These are phyloP conservation scores for Staphylotrichum tortipilum DNA, from an alignment of 495 filamentous ascomycete species.

Conservation along the genomic window DNA sequence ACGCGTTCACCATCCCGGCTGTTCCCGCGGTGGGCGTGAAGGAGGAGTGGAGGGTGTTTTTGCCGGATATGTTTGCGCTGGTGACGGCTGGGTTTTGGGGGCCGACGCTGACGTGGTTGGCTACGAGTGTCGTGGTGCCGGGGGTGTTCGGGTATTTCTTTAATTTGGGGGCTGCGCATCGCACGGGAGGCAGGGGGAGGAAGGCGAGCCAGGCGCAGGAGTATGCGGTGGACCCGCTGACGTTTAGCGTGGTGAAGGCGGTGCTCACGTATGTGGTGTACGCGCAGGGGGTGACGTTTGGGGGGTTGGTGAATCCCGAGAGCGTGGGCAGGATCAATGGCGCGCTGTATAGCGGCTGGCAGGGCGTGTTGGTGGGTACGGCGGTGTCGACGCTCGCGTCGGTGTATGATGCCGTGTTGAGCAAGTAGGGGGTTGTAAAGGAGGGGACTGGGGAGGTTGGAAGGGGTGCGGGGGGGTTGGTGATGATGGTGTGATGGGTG, in stretches of 20 bases:
- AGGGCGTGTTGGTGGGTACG: slow-evolving; percentile 61
- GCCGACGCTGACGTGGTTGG: slow-evolving; percentile 66
- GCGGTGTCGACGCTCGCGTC: slow-evolving; percentile 60
- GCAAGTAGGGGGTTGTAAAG: slow-evolving; percentile 43
- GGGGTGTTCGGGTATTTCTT: slow-evolving; percentile 71
- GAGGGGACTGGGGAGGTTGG: not conserved
- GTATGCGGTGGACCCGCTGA: slow-evolving; percentile 69
- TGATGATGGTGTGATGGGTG: not conserved
- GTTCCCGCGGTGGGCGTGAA: slow-evolving; percentile 50
- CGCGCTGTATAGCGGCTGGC: slow-evolving; percentile 61
- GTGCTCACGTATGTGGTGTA: slow-evolving; percentile 73
- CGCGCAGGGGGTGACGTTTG: slow-evolving; percentile 56
- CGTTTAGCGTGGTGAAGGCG: slow-evolving; percentile 81
- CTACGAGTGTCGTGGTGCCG: slow-evolving; percentile 63
- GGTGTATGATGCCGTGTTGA: slow-evolving; percentile 77
- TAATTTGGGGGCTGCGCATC: slow-evolving; percentile 56
- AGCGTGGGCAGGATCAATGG: slow-evolving; percentile 53
- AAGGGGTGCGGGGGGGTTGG: not conserved
- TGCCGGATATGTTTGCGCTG: slow-evolving; percentile 78
- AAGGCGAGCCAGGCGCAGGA: slow-evolving; percentile 19
- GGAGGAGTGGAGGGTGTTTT: slow-evolving; percentile 45
- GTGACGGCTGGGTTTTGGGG: slow-evolving; percentile 74
- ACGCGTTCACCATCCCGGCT: slow-evolving; percentile 63
- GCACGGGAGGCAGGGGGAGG: slow-evolving; percentile 8
- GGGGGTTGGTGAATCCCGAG: slow-evolving; percentile 48